Percentiles rank a stretch among this genome's conserved stretches.
These are phyloP conservation scores for Penicillium verhagenii DNA, from an alignment of 495 filamentous ascomycete species.

Conservation along the genomic window DNA sequence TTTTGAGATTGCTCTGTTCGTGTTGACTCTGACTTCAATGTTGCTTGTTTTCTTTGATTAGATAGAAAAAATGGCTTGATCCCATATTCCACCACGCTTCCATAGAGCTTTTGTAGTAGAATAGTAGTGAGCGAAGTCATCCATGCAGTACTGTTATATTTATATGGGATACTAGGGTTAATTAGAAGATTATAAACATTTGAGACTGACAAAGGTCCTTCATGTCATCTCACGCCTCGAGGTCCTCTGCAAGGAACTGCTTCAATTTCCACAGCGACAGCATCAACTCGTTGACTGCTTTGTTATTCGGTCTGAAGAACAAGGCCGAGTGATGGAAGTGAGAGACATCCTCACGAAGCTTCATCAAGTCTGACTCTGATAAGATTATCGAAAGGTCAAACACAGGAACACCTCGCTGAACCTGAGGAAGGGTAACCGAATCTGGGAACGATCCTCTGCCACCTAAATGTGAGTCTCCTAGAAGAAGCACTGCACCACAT, in stretches of 20 bases:
- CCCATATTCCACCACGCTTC: too few relatives aligned
- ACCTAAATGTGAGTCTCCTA: constrained; percentile 9
- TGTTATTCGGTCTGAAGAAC: constrained; percentile 38
- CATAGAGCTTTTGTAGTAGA: too few relatives aligned
- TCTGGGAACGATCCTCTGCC: constrained; percentile 15
- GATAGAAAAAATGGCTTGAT: too few relatives aligned
- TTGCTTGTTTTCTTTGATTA: too few relatives aligned
- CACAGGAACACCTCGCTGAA: constrained; percentile 36
- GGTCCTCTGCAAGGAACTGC: constrained; percentile 46
- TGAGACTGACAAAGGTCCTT: not conserved
- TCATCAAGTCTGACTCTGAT: constrained; percentile 28
- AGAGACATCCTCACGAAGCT: constrained; percentile 22
- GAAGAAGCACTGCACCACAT: constrained; percentile 31
- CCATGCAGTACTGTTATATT: too few relatives aligned
- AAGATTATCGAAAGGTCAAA: constrained; percentile 45
- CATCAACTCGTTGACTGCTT: constrained; percentile 49
- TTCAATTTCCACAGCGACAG: constrained; percentile 67
- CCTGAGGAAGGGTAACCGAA: constrained; percentile 29
- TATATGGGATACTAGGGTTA: too few relatives aligned
- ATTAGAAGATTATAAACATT: not conserved
- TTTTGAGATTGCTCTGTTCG: too few relatives aligned
- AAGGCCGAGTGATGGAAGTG: constrained; percentile 28
- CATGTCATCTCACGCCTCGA: not conserved
- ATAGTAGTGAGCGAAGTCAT: too few relatives aligned
- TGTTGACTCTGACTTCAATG: too few relatives aligned